These are phyloP conservation scores for Alternaria triticina DNA, from an alignment of 2,329 filamentous ascomycete species.

Conservation along the genomic window DNA sequence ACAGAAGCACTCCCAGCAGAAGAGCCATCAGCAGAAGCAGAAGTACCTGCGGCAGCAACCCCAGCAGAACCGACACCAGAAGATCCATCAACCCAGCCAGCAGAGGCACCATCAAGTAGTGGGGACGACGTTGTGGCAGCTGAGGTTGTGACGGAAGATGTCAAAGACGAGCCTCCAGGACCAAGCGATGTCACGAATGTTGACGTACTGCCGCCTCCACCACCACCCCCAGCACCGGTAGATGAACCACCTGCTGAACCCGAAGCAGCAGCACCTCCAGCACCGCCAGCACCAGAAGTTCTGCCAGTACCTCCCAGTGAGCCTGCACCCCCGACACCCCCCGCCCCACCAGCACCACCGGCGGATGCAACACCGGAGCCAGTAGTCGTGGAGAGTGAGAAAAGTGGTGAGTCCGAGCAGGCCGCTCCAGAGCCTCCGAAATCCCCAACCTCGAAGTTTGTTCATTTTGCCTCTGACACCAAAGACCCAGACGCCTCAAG, in stretches of 20 bases:
- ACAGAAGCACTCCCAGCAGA: constrained; percentile 3
- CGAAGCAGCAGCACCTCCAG: constrained; percentile 10
- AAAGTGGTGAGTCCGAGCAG: constrained; percentile 48
- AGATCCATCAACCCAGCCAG: constrained; percentile 1
- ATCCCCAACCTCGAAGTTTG: constrained; percentile 40
- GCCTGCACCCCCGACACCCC: constrained; percentile 12
- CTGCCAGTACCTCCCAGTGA: constrained; percentile 10
- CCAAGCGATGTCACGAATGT: background rate
- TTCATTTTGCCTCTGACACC: constrained; percentile 48
- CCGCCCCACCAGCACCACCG: constrained; percentile 19
- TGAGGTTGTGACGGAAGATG: constrained; percentile 25
- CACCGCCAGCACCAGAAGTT: constrained; percentile 17
- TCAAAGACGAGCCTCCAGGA: constrained; percentile 36
- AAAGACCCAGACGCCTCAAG: constrained; percentile 44
- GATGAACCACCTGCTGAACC: background rate
- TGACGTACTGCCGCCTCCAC: constrained; percentile 2
- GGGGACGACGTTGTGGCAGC: constrained; percentile 15
- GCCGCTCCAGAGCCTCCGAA: constrained; percentile 41
- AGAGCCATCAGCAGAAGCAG: constrained; percentile 8
- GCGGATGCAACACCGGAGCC: constrained; percentile 2
- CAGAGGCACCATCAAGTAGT: constrained; percentile 3
- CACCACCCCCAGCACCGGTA: constrained; percentile 13
- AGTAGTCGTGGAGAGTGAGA: constrained; percentile 29
- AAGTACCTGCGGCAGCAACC: constrained; percentile 6
- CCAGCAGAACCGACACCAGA: constrained; percentile 7